These are phyloP conservation scores for Cercospora sp. DNA, from an alignment of 2,329 filamentous ascomycete species.

Conservation along the genomic window DNA sequence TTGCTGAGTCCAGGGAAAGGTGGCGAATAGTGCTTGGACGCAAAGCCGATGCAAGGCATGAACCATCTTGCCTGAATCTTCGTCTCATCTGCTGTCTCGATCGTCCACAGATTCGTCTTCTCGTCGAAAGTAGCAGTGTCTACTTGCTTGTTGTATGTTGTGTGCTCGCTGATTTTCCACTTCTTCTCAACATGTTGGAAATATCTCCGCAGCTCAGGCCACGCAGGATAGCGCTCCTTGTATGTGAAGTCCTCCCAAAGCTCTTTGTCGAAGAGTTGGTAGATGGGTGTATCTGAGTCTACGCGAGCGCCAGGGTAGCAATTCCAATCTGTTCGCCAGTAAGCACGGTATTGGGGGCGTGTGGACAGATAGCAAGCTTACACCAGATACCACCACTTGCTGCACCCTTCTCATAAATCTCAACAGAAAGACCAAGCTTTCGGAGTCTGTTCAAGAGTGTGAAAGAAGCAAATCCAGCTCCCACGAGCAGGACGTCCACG, in stretches of 20 bases:
- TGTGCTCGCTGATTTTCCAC: conserved; percentile 57
- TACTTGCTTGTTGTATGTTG: conserved; percentile 58
- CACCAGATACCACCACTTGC: conserved; percentile 43
- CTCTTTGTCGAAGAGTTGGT: conserved; percentile 36
- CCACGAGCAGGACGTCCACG: conserved; percentile 26
- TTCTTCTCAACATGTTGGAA: conserved; percentile 62
- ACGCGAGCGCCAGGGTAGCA: conserved; percentile 47
- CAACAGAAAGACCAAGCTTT: conserved; percentile 37
- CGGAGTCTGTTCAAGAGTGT: conserved; percentile 37
- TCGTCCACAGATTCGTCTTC: conserved; percentile 51
- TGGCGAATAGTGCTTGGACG: conserved; percentile 61
- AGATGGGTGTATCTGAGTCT: conserved; percentile 43
- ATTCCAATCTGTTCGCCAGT: conserved; percentile 21
- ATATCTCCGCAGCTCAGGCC: conserved; percentile 57
- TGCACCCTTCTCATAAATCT: conserved; percentile 41
- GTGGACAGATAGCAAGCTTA: not conserved
- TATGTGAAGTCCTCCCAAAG: conserved; percentile 57
- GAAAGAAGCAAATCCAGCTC: conserved; percentile 28
- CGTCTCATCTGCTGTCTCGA: conserved; percentile 56
- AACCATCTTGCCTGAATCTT: conserved; percentile 54
- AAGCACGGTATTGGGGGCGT: not conserved
- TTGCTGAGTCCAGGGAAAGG: conserved; percentile 60
- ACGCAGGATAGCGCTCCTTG: conserved; percentile 33
- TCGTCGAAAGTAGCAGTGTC: conserved; percentile 56
- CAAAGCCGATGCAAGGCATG: conserved; percentile 58